A percentile compares a stretch with the other conserved stretches of the same genome.
Conservation (phyloP, 352 stramenopile genomes). For the Globisporangium recalcitrans region DNA sequence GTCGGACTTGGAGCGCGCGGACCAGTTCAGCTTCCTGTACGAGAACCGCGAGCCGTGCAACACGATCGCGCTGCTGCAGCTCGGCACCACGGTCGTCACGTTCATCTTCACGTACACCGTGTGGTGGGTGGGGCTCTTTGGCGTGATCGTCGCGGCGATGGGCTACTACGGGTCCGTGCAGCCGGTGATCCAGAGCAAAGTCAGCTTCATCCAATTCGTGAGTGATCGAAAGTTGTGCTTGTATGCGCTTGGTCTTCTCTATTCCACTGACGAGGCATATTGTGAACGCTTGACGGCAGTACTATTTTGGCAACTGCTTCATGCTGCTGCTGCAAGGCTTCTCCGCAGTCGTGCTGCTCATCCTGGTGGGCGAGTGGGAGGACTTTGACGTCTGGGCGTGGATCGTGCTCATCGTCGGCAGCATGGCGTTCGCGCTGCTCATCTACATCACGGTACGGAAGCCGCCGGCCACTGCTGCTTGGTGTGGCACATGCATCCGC, state of each 20-base stretch:
- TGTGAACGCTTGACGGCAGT: slow-evolving; percentile 26
- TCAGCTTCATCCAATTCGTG: slow-evolving; percentile 86
- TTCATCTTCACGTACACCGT: slow-evolving; percentile 82
- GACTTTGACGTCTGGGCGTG: slow-evolving; percentile 71
- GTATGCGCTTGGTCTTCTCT: no score
- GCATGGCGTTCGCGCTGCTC: slow-evolving; percentile 58
- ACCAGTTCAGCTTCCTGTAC: slow-evolving; percentile 78
- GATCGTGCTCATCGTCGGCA: slow-evolving; percentile 65
- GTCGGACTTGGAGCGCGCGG: slow-evolving; percentile 63
- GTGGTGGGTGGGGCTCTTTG: slow-evolving; percentile 76
- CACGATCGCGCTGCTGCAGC: slow-evolving; percentile 71
- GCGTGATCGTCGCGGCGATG: slow-evolving; percentile 71
- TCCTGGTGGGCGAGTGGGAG: slow-evolving; percentile 75
- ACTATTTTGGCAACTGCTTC: slow-evolving; percentile 87
- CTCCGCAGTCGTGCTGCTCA: slow-evolving; percentile 65
- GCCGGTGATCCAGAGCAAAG: slow-evolving; percentile 84
- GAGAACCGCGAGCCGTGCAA: slow-evolving; percentile 83
- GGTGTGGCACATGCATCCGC: neutral
- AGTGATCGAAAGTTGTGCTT: no score
- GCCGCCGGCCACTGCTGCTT: no score
- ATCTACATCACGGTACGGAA: slow-evolving; percentile 57
- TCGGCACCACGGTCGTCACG: slow-evolving; percentile 57
- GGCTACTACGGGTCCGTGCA: slow-evolving; percentile 80
- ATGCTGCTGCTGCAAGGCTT: slow-evolving; percentile 72
- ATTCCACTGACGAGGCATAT: neutral